Base-by-base conservation (phyloP, 108 stramenopile species). In the Cylindrotheca fusiformis region DNA sequence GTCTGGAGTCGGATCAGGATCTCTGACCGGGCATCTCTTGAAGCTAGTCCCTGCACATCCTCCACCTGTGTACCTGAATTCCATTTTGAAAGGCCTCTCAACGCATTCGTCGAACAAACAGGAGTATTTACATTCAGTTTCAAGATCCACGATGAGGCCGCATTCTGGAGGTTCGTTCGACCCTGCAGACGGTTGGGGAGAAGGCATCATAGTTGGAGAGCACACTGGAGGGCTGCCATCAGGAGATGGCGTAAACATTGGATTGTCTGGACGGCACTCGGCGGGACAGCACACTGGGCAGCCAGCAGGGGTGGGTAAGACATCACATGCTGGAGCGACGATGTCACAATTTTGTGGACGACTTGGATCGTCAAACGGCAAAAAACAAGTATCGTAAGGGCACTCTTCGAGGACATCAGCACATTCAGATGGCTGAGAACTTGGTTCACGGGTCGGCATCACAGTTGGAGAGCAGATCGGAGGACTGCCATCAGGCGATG, bases 51-150 rank as follows among this genome's bases (percentile, higher is more conserved):
- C 52, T 0, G 0, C 28, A 27, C 63, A 63, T 3, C 23, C 3
- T 32, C 32, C n/a, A 4, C 28, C 20, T 23, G 52, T 48, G 17
- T 49, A 51, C 19, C 51, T 26, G 51, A 63, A 52, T 49, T 36
- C 18, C 55, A 65, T 63, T 21, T 48, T 50, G 22, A 47, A 63
- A 2, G 61, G 63, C 23, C 63, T 52, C 6, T 58, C 57, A 41
- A 47, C 32, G 50, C 55, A 57, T 24, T 41, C 44, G 33, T 65
- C 63, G 23, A 62, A 54, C 22, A 44, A 14, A 46, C 55, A 48
- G n/a, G n/a, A n/a, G n/a, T n/a, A n/a, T n/a, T n/a, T n/a, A n/a
- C n/a, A n/a, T n/a, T n/a, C n/a, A n/a, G n/a, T n/a, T n/a, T n/a
- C n/a, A n/a, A n/a, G n/a, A n/a, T n/a, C n/a, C n/a, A n/a, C n/a